Conservation (phyloP, 2,329 filamentous ascomycete genomes). For the Neofusicoccum sp. region DNA sequence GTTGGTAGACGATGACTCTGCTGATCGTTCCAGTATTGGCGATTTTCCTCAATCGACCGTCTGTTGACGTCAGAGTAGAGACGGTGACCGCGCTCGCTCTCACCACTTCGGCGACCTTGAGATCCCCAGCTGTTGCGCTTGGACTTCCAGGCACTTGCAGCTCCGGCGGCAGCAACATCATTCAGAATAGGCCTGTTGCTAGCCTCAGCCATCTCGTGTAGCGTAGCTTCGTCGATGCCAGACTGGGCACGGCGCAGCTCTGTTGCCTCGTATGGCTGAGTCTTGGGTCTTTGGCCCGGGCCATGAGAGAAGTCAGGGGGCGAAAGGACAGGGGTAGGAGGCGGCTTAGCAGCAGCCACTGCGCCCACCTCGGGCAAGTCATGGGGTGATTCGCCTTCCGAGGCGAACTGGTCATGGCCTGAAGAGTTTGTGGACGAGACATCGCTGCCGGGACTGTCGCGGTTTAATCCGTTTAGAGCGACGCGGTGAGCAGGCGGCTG, state of each 20-base stretch:
- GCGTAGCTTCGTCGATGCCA: slow-evolving; percentile 76
- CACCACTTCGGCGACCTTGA: slow-evolving; percentile 32
- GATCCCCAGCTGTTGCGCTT: slow-evolving; percentile 28
- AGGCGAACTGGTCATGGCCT: slow-evolving; percentile 7
- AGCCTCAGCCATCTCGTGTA: slow-evolving; percentile 75
- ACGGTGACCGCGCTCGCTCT: slow-evolving; percentile 25
- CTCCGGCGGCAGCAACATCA: slow-evolving; percentile 39
- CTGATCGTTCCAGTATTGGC: slow-evolving; percentile 21
- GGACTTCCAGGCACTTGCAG: slow-evolving; percentile 39
- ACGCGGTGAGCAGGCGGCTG: slow-evolving; percentile 42
- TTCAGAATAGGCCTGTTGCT: slow-evolving; percentile 50
- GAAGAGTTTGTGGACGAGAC: slow-evolving; percentile 19
- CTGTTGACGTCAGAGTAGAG: background rate
- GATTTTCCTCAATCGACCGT: slow-evolving; percentile 11
- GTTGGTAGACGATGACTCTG: slow-evolving; percentile 42
- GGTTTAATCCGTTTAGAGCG: slow-evolving; percentile 23
- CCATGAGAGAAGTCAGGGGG: slow-evolving; percentile 79
- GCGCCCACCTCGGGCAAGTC: slow-evolving; percentile 36
- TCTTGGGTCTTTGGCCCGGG: slow-evolving; percentile 67
- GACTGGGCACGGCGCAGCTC: slow-evolving; percentile 79
- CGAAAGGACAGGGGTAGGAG: slow-evolving; percentile 72
- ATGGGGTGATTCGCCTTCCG: slow-evolving; percentile 20
- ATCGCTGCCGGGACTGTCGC: slow-evolving; percentile 27
- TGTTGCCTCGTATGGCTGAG: slow-evolving; percentile 69
- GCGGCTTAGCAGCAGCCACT: slow-evolving; percentile 34